Base-by-base conservation (phyloP, 2,329 filamentous ascomycete genomes). In the Pseudocercospora eumusae region DNA sequence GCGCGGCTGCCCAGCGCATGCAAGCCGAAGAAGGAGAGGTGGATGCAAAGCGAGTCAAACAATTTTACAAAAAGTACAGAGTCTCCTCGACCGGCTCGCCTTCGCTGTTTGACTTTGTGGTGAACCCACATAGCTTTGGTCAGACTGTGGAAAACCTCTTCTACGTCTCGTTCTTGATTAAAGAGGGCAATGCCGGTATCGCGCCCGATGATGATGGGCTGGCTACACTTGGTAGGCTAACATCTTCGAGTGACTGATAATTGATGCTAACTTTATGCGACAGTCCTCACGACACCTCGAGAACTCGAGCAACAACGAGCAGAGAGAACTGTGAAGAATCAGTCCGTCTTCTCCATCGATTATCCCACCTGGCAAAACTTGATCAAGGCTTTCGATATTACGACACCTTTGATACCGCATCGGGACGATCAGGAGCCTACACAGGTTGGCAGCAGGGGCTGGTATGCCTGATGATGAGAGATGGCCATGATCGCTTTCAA, bases 91-190 rank as follows among this genome's bases (percentile, higher is more conserved):
- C 87, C 1, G 88, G 87, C 1, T 90, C 91, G 15, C 84, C 96
- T 3, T 86, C 90, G 55, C 78, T 97, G 11, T 89, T 97, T 75
- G 87, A 89, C 57, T 98, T 97, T 69, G 91, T 92, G 44, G 84
- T 98, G 66, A 96, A 99, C 69, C 95, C 95, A 0, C 80, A 80
- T 42, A 96, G 92, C 0, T 99, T 98, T 71, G 91, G 91, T 0
- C 95, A 99, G 76, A 96, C 92, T 0, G 88, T 99, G 6, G 95
- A 99, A 75, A 99, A 99, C 70, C 82, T 99, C 70, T 99, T 99
- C 76, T 98, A 98, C 74, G 86, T 96, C 69, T 96, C 91, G 74
- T 99, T 99, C 73, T 79, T 99, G 64, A 92, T 98, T 63, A 87
- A 91, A 61, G 95, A 99, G 76, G 92, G 92, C 10, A 86, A 84